phyloP scores from a whole-genome alignment of 306 rosid species.

The Begonia masoniana region DNA sequence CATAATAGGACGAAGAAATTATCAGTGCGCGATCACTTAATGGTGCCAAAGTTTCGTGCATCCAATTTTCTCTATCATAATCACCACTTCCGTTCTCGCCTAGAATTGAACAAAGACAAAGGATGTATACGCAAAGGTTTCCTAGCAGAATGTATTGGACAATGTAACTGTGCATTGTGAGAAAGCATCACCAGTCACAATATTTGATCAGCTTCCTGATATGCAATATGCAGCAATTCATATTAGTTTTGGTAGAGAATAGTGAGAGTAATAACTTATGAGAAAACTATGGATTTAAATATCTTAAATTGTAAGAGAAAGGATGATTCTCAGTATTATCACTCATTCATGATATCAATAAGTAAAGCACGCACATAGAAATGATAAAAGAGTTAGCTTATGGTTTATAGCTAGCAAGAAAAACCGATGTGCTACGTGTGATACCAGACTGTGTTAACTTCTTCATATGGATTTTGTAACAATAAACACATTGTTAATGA shows the following conservation, averaged over 20 bases:
- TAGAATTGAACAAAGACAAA: slow-evolving; percentile 31
- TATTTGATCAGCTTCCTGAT: slow-evolving; percentile 9
- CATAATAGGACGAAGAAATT: slow-evolving; percentile 12
- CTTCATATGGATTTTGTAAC: too few species aligned
- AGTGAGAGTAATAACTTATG: too few species aligned
- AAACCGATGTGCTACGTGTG: too few species aligned
- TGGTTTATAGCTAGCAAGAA: too few species aligned
- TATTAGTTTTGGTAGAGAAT: slow-evolving; percentile 7
- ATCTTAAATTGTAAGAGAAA: too few species aligned
- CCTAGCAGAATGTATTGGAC: slow-evolving; percentile 55
- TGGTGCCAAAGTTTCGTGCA: slow-evolving; percentile 22
- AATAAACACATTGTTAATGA: too few species aligned
- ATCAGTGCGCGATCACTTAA: slow-evolving; percentile 23
- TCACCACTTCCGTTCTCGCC: slow-evolving; percentile 20
- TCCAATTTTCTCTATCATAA: slow-evolving; percentile 20
- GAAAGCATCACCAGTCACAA: slow-evolving; percentile 54
- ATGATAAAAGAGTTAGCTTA: too few species aligned
- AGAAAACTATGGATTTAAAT: too few species aligned
- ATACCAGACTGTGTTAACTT: too few species aligned
- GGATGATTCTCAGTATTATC: too few species aligned
- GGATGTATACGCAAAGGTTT: slow-evolving; percentile 28
- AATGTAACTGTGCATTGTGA: slow-evolving; percentile 34
- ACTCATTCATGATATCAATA: too few species aligned
- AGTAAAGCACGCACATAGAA: too few species aligned
- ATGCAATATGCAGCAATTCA: slow-evolving; percentile 18